Evolutionary conservation across 495 filamentous ascomycete species (phyloP).

Genomic region (Annulohypoxylon stygium): DNA sequence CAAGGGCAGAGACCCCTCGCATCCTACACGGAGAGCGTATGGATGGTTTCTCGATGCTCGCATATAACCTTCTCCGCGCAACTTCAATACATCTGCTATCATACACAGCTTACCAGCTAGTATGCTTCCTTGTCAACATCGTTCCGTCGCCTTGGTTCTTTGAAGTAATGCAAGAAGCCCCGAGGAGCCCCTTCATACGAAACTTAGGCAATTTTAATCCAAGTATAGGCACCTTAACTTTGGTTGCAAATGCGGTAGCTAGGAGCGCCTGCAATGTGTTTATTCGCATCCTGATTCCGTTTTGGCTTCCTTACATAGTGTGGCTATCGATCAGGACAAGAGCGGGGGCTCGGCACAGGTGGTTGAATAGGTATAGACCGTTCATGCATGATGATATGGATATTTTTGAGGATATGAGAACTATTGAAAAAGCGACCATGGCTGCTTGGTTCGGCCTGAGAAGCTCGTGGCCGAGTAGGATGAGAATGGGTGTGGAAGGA

Average conservation of each 20-base stretch:
- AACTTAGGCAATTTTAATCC: too few relatives aligned
- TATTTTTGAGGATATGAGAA: conserved; percentile 34
- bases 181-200: too few relatives aligned
- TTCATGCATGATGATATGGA: conserved; percentile 34
- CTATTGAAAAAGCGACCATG: conserved; percentile 31
- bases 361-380: conserved; percentile 13
- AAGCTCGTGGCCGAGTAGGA: conserved; percentile 48
- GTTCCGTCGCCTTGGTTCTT: background rate
- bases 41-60: conserved; percentile 31
- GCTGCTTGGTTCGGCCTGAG: conserved; percentile 37
- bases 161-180: too few relatives aligned
- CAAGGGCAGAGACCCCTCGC: conserved; percentile 31
- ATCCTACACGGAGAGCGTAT: conserved; percentile 1
- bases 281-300: conserved; percentile 7
- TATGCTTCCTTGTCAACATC: conserved; percentile 10
- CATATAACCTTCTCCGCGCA: conserved; percentile 41
- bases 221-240: background rate
- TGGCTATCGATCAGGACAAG: conserved; percentile 43
- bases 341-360: background rate
- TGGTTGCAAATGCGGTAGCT: conserved; percentile 33
- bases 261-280: conserved; percentile 21
- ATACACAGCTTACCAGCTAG: conserved; percentile 46
- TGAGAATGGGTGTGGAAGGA: conserved; percentile 23
- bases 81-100: conserved; percentile 43
- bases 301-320: conserved; percentile 37